Base-by-base conservation (phyloP, 2,329 filamentous ascomycete species). In the Blastomyces emzantsi region DNA sequence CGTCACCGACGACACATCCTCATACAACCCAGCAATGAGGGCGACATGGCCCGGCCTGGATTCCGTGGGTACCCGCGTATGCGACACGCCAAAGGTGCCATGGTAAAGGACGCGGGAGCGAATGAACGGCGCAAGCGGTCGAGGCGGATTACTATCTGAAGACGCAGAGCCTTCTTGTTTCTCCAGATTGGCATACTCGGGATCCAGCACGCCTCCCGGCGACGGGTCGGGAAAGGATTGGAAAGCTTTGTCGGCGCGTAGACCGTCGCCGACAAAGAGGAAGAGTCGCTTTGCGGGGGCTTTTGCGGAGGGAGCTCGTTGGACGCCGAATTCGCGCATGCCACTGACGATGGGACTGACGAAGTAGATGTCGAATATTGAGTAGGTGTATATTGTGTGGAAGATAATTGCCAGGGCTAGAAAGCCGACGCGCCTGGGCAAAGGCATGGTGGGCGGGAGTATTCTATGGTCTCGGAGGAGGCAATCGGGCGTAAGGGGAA, bases 341-440 rank as follows among this genome's bases (percentile, higher is more conserved):
- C 94, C 94, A 80, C 88, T 90, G 62, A 97, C 94, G 70, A 99
- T 94, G 28, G 94, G 94, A 74, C 92, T 97, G 73, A 97, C 92
- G 74, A 99, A 99, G 78, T 99, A 97, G 67, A 97, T 94, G 76
- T 97, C 92, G 78, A 99, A 99, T 72, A 97, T 97, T 65, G 92
- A 96, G 74, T 88, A 90, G 63, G 96, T 88, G 76, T 99, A 99
- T 68, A 96, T 85, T 62, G 97, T 76, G 77, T 99, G 95, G 75
- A 99, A 99, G 66, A 93, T 79, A 73, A 97, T 84, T 70, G 94
- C 94, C 73, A 96, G 85, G 74, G 88, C 87, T 76, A 97, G 79
- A 75, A 99, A 97, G 73, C 87, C 88, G 73, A 90, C 85, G 73
- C 92, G 90, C 69, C 84, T 80, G 65, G 86, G 76, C 71, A 84